A percentile compares a stretch with the other conserved stretches of the same genome.
Conservation (phyloP, 2,329 filamentous ascomycete genomes). For the Davidsoniella eucalypti region DNA sequence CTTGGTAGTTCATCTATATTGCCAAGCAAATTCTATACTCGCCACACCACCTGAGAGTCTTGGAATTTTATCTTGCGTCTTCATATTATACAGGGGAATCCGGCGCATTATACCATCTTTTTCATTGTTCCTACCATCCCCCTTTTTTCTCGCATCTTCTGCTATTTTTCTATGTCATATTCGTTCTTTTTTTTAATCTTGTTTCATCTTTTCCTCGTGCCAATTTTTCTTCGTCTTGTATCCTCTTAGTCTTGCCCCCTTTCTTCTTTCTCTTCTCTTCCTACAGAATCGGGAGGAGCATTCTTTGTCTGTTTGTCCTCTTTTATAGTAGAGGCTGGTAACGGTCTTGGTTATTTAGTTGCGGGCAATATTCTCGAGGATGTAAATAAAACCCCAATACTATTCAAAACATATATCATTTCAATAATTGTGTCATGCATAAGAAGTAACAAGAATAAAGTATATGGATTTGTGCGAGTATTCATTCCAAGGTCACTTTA, state of each 20-base stretch:
- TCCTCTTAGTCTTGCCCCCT: conserved; percentile 5
- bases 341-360: neutral
- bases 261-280: conserved; percentile 3
- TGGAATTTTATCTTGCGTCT: conserved; percentile 3
- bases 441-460: neutral
- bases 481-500: too few species aligned
- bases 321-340: neutral
- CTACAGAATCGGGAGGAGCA: neutral
- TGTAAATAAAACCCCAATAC: too few species aligned
- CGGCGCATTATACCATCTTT: conserved; percentile 13
- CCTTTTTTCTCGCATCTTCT: conserved; percentile 11
- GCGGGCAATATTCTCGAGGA: too few species aligned
- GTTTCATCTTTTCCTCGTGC: conserved; percentile 12
- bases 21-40: neutral
- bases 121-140: conserved; percentile 13
- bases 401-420: neutral
- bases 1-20: too few species aligned
- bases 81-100: conserved; percentile 9
- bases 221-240: conserved; percentile 13
- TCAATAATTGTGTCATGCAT: conserved; percentile 2
- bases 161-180: neutral
- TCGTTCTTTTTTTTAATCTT: conserved; percentile 12
- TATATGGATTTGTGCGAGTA: too few species aligned
- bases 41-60: neutral
- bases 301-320: too few species aligned